Conservation (phyloP, 2,329 filamentous ascomycete genomes). For the Ophiocordyceps camponoti-rufipedis region DNA sequence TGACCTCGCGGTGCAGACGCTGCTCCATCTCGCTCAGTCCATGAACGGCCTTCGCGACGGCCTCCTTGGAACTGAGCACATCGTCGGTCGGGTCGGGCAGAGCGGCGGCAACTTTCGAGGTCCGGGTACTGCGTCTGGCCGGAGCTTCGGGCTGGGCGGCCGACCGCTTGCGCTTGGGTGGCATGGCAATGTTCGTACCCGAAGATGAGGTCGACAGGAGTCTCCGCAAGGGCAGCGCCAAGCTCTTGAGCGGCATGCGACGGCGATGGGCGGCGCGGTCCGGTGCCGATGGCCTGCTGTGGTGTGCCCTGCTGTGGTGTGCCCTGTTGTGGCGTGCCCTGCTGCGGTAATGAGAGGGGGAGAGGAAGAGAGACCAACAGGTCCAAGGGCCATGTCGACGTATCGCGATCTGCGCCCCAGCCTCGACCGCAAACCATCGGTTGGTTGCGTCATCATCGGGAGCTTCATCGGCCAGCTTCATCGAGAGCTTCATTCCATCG, state of each 20-base stretch:
- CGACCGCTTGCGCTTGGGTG: conserved; percentile 19
- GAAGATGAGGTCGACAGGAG: not conserved
- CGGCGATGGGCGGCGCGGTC: not conserved
- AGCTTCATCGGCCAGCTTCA: too few relatives aligned
- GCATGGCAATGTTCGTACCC: conserved; percentile 11
- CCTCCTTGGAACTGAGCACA: conserved; percentile 4
- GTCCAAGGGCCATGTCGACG: too few relatives aligned
- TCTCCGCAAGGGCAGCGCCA: not conserved
- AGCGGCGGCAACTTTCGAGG: conserved; percentile 2
- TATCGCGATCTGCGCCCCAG: too few relatives aligned
- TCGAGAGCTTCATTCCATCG: too few relatives aligned
- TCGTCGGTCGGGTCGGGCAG: not conserved
- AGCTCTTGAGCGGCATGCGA: not conserved
- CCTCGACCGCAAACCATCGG: too few relatives aligned
- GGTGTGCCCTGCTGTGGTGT: too few relatives aligned
- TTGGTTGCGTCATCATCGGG: too few relatives aligned
- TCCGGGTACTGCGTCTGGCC: conserved; percentile 10
- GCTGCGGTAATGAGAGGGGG: not conserved
- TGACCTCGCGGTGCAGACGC: conserved; percentile 22
- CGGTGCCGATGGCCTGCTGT: too few relatives aligned
- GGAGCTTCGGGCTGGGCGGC: conserved; percentile 6
- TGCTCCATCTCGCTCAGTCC: conserved; percentile 31
- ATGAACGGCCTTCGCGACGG: conserved; percentile 21
- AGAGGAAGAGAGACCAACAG: too few relatives aligned
- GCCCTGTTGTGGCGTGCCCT: not conserved